Evolutionary conservation across 306 rosid genomes (phyloP).

Genomic region (Trifolium dubium): DNA sequence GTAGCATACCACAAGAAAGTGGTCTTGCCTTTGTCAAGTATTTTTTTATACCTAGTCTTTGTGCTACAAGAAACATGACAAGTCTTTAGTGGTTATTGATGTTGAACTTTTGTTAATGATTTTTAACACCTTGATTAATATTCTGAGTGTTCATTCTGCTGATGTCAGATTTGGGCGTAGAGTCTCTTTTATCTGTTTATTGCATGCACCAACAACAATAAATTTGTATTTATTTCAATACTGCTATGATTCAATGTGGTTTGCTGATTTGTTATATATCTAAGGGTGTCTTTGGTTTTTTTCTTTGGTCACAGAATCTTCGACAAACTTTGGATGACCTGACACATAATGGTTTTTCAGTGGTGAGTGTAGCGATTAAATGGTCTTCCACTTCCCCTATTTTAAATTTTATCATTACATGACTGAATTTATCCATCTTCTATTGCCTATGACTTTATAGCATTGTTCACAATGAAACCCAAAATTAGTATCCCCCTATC

Average conservation of each 20-base stretch:
- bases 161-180: not conserved
- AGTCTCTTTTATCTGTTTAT: not conserved
- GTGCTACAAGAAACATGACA: conserved; percentile 19
- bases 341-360: conserved; percentile 84
- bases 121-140: conserved; percentile 2
- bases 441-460: conserved; percentile 17
- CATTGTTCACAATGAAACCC: conserved; percentile 28
- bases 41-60: conserved; percentile 19
- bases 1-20: conserved; percentile 19
- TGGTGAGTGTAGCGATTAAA: conserved; percentile 63
- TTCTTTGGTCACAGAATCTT: conserved; percentile 72
- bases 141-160: conserved; percentile 32
- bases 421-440: conserved; percentile 2
- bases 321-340: conserved; percentile 95
- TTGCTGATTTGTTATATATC: conserved; percentile 32
- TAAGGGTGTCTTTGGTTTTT: conserved; percentile 38
- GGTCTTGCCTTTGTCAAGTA: conserved; percentile 17
- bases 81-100: not conserved
- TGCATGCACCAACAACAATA: not conserved
- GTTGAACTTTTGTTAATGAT: conserved; percentile 7
- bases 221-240: conserved; percentile 1
- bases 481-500: conserved; percentile 2
- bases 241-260: conserved; percentile 20
- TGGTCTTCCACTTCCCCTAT: not conserved
- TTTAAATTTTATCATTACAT: conserved; percentile 20